Evolutionary conservation across 345 rosid species (phyloP).

Genomic region (Eucalyptus regnans): DNA sequence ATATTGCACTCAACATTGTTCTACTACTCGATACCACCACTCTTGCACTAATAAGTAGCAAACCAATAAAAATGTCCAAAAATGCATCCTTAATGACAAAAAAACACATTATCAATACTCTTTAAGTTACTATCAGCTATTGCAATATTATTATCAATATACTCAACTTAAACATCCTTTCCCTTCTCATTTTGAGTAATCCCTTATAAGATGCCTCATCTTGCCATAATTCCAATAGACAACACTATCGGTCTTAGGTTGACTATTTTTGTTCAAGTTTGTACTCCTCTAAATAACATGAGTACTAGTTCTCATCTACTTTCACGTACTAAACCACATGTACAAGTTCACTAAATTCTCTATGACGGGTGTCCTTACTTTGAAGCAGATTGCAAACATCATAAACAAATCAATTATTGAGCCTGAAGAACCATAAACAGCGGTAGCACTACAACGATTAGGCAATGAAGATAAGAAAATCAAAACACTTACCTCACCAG

Average conservation of each 20-base stretch:
- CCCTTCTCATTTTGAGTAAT: neutral
- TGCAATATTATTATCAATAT: neutral
- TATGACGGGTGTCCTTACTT: neutral
- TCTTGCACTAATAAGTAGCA: neutral
- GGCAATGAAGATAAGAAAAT: neutral
- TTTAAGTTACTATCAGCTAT: neutral
- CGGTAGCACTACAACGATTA: neutral
- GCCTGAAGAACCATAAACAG: neutral
- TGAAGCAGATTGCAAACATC: neutral
- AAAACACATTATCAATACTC: neutral
- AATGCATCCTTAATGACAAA: neutral
- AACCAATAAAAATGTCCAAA: neutral
- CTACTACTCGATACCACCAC: rapidly evolving
- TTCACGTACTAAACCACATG: neutral
- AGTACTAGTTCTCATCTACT: neutral
- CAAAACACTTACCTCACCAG: neutral
- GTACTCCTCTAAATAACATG: neutral
- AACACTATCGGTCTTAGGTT: neutral
- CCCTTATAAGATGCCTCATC: neutral
- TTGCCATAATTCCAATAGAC: neutral
- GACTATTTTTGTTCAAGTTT: neutral
- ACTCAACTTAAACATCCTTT: neutral
- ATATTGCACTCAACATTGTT: neutral
- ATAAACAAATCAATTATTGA: neutral
- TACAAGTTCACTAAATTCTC: neutral